phyloP scores from a whole-genome alignment of 495 filamentous ascomycete species.

The Aspergillus egyptiacus region DNA sequence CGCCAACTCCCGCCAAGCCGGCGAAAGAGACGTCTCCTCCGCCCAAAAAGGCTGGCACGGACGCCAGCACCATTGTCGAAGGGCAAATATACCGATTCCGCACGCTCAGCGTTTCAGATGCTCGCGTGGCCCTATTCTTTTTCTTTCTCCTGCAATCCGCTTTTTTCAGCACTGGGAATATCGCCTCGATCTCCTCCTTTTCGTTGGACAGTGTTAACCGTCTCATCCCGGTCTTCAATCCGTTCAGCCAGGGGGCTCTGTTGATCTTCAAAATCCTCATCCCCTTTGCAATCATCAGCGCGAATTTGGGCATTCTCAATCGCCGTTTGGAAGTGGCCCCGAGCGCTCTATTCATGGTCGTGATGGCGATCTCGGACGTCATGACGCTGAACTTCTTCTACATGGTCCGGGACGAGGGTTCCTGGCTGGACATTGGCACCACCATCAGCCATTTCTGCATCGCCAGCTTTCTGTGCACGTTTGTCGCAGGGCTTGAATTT shows the following conservation, averaged over 20 bases:
- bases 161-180: constrained; percentile 97
- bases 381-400: constrained; percentile 97
- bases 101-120: constrained; percentile 69
- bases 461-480: constrained; percentile 80
- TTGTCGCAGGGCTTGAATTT: constrained; percentile 83
- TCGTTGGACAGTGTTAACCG: constrained; percentile 85
- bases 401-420: constrained; percentile 91
- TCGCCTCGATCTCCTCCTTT: constrained; percentile 93
- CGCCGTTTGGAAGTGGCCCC: constrained; percentile 73
- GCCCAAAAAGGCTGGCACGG: constrained; percentile 26
- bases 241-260: constrained; percentile 85
- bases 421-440: constrained; percentile 95
- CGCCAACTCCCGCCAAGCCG: constrained; percentile 24
- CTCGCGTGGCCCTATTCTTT: constrained; percentile 88
- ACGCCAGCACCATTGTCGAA: constrained; percentile 25
- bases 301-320: constrained; percentile 93
- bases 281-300: constrained; percentile 88
- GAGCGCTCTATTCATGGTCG: constrained; percentile 84
- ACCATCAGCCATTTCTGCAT: constrained; percentile 94
- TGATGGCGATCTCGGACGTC: constrained; percentile 87
- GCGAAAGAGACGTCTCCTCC: constrained; percentile 13
- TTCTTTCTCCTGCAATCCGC: constrained; percentile 89
- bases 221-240: constrained; percentile 90
- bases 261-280: constrained; percentile 87
- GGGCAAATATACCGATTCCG: constrained; percentile 53